Evolutionary conservation across 345 rosid species (phyloP).

Genomic region (Salix brachista): DNA sequence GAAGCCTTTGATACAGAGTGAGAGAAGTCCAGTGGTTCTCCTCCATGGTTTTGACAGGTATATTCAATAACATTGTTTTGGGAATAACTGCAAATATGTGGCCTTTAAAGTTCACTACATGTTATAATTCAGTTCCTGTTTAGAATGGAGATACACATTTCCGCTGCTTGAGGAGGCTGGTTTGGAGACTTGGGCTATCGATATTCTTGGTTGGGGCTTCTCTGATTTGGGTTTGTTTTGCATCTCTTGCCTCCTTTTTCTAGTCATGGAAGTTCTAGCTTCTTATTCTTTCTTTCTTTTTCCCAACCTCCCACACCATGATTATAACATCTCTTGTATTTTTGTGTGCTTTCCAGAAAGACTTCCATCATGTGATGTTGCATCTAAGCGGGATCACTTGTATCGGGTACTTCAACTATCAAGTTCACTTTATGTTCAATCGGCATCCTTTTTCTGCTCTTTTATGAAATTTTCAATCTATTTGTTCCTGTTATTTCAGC

Average conservation of each 20-base stretch:
- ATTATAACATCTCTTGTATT: not conserved
- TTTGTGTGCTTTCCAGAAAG: constrained; percentile 35
- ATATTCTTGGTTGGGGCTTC: constrained; percentile 97
- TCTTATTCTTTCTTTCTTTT: not conserved
- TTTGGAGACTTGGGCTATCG: constrained; percentile 83
- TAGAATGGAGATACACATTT: constrained; percentile 87
- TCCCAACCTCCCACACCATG: not conserved
- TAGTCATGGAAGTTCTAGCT: not conserved
- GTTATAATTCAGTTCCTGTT: constrained; percentile 69
- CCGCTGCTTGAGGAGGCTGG: constrained; percentile 90
- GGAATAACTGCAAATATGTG: not conserved
- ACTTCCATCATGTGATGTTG: constrained; percentile 59
- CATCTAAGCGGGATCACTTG: constrained; percentile 68
- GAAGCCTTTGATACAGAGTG: constrained; percentile 50
- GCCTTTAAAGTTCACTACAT: constrained; percentile 24
- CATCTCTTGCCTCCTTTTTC: not conserved
- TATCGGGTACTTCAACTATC: constrained; percentile 51
- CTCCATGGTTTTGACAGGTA: constrained; percentile 96
- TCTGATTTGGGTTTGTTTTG: constrained; percentile 65
- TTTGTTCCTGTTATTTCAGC: not conserved
- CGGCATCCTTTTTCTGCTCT: not conserved
- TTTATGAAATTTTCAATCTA: not conserved
- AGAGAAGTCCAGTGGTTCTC: constrained; percentile 65
- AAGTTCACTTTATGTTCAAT: not conserved
- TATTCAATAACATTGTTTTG: not conserved